Evolutionary conservation across 2,329 filamentous ascomycete genomes (phyloP).

Genomic region (Fusarium anthophilum): DNA sequence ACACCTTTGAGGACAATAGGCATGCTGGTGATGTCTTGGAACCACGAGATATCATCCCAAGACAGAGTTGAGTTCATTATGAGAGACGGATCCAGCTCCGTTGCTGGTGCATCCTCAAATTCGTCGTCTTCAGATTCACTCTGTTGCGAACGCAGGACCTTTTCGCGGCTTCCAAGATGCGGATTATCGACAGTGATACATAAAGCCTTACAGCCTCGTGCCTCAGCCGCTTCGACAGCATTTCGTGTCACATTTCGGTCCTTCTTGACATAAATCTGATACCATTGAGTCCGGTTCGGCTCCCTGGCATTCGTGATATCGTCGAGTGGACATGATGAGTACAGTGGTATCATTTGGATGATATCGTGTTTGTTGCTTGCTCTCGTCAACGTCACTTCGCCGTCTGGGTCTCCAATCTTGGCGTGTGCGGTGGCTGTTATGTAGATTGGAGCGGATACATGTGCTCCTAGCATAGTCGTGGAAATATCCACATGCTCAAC

Average conservation of each 20-base stretch:
- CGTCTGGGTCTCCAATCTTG: conserved; percentile 13
- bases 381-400: conserved; percentile 6
- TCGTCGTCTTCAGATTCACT: background rate
- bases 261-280: conserved; percentile 24
- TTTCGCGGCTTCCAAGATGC: conserved; percentile 20
- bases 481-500: conserved; percentile 19
- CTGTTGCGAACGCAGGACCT: conserved; percentile 1
- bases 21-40: conserved; percentile 86
- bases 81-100: conserved; percentile 21
- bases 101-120: conserved; percentile 19
- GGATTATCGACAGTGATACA: conserved; percentile 28
- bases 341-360: conserved; percentile 24
- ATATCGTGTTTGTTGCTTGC: conserved; percentile 12
- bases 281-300: conserved; percentile 3
- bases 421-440: conserved; percentile 20
- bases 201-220: conserved; percentile 5
- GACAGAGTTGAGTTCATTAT: conserved; percentile 75
- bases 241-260: background rate
- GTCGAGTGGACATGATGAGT: conserved; percentile 4
- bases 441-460: conserved; percentile 5
- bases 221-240: conserved; percentile 9
- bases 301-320: background rate
- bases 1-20: conserved; percentile 95
- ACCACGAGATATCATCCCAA: conserved; percentile 96
- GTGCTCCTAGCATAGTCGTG: background rate